A percentile compares a stretch with the other conserved stretches of the same genome.
phyloP scores from a whole-genome alignment of 202 grass and related monocot genomes.

The Schoenoplectus triqueter region DNA sequence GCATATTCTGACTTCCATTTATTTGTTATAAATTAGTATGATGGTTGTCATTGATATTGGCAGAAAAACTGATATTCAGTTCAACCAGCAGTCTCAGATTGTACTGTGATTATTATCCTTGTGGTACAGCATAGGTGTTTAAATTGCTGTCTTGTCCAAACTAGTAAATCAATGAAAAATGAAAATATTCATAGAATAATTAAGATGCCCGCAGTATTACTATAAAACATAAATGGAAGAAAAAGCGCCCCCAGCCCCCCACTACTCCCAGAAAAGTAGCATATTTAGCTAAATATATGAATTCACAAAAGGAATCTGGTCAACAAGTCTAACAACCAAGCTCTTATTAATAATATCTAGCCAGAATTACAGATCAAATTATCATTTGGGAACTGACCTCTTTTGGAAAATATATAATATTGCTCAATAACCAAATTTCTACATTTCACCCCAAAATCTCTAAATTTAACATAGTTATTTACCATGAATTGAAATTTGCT shows the following conservation, averaged over 20 bases:
- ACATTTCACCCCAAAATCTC: not conserved
- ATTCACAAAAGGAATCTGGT: not conserved
- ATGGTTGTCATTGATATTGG: not conserved
- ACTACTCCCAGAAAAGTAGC: not conserved
- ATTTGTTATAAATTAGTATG: not conserved
- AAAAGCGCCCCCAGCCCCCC: not conserved
- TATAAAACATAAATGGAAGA: not conserved
- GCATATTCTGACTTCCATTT: too few species aligned
- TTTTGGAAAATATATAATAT: not conserved
- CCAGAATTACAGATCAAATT: not conserved
- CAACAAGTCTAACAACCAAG: not conserved
- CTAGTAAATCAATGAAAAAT: not conserved
- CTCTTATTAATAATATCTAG: not conserved
- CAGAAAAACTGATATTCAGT: not conserved
- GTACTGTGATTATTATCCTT: not conserved
- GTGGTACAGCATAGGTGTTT: not conserved
- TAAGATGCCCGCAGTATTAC: not conserved
- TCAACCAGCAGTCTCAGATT: constrained; percentile 1
- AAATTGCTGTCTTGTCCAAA: not conserved
- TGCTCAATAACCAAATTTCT: not conserved
- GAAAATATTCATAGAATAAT: not conserved
- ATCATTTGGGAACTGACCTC: not conserved
- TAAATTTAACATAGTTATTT: not conserved
- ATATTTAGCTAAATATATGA: not conserved
- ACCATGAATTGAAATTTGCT: constrained; percentile 6